Evolutionary conservation across 306 rosid genomes (phyloP).

Genomic region (Phaseolus lunatus): DNA sequence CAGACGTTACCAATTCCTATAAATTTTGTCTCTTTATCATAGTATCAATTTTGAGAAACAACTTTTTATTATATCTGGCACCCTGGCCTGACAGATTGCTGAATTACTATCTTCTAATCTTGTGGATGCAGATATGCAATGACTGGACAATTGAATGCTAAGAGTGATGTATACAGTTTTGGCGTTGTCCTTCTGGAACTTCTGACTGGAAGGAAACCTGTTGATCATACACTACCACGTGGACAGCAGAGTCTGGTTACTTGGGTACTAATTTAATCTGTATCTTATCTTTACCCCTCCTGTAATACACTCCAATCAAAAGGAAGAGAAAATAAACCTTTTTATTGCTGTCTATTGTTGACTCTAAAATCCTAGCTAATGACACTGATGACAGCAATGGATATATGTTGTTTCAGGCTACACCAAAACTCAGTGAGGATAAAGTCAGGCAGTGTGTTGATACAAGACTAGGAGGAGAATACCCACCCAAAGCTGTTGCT

Average conservation of each 20-base stretch:
- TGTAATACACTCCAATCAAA: not conserved
- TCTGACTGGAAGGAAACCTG: conserved; percentile 92
- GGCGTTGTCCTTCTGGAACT: conserved; percentile 96
- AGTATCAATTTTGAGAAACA: conserved; percentile 31
- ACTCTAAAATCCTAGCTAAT: conserved; percentile 47
- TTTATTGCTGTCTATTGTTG: conserved; percentile 28
- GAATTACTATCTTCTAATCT: conserved; percentile 31
- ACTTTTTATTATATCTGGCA: conserved; percentile 17
- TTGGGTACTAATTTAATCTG: conserved; percentile 70
- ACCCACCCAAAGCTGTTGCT: conserved; percentile 94
- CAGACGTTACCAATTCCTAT: conserved; percentile 9
- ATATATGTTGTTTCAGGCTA: conserved; percentile 68
- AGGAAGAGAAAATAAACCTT: not conserved
- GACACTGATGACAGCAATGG: conserved; percentile 46
- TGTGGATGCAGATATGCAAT: conserved; percentile 82
- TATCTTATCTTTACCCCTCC: not conserved
- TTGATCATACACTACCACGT: conserved; percentile 93
- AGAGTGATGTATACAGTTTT: conserved; percentile 95
- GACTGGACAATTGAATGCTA: conserved; percentile 96
- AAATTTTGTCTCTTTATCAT: conserved; percentile 30
- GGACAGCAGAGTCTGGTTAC: conserved; percentile 97
- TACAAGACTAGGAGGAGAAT: conserved; percentile 83
- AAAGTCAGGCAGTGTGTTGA: conserved; percentile 92
- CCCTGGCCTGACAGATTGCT: conserved; percentile 16
- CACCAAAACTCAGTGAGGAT: conserved; percentile 96